Evolutionary conservation across 768 basidiomycete species (phyloP).

Genomic region (Suillus alpinus): DNA sequence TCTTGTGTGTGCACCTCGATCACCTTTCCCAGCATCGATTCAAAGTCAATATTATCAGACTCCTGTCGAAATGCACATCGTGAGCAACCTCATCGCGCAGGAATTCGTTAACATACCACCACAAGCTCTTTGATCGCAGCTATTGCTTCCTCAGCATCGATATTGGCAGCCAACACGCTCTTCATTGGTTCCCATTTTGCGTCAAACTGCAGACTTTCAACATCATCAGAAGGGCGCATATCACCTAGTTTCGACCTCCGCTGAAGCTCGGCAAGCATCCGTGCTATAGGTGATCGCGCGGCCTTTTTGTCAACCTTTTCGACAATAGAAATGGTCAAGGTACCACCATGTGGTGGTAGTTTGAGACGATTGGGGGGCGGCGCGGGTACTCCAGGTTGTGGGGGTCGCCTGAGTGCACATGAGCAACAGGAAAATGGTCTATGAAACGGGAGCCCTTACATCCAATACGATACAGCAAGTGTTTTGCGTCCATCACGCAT

Average conservation of each 20-base stretch:
- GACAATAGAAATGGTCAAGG: conserved; percentile 68
- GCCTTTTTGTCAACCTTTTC: conserved; percentile 47
- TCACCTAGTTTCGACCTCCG: conserved; percentile 58
- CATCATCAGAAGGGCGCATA: conserved; percentile 64
- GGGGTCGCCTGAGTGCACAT: conserved; percentile 35
- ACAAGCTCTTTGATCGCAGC: conserved; percentile 41
- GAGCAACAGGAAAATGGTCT: not conserved
- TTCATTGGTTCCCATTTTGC: conserved; percentile 77
- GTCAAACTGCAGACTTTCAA: conserved; percentile 66
- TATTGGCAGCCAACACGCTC: conserved; percentile 58
- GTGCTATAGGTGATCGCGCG: conserved; percentile 50
- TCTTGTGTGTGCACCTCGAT: conserved; percentile 64
- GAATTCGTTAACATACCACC: conserved; percentile 48
- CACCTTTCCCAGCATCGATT: conserved; percentile 59
- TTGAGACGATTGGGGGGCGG: conserved; percentile 33
- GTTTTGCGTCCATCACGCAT: conserved; percentile 67
- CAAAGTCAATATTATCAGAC: conserved; percentile 70
- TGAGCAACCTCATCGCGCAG: not conserved
- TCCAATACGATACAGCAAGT: conserved; percentile 82
- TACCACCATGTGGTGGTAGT: conserved; percentile 66
- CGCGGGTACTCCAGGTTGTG: conserved; percentile 27
- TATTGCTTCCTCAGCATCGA: conserved; percentile 47
- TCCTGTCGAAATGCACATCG: conserved; percentile 38
- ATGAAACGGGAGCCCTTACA: conserved; percentile 44
- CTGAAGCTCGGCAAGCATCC: conserved; percentile 60